phyloP scores from a whole-genome alignment of 192 early-diverging fungal genomes.

The Coemansia aciculifera region DNA sequence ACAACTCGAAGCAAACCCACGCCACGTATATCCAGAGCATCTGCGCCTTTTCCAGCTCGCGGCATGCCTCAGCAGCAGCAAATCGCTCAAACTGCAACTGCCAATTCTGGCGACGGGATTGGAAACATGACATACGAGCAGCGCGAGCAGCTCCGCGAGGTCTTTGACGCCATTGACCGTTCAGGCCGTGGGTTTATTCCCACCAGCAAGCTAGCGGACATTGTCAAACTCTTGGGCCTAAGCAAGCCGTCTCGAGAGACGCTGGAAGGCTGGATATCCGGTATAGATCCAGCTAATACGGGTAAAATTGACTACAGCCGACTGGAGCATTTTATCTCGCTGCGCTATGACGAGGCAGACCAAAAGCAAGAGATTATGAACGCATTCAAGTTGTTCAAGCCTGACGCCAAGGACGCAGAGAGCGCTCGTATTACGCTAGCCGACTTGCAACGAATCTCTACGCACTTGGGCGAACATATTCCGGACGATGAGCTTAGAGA shows the following conservation, averaged over 20 bases:
- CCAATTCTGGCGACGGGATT: constrained; percentile 18
- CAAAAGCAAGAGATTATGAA: constrained; percentile 69
- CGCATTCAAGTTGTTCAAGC: constrained; percentile 81
- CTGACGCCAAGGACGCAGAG: constrained; percentile 61
- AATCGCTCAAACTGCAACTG: neutral
- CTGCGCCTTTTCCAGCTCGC: constrained; percentile 1
- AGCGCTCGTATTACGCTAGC: constrained; percentile 65
- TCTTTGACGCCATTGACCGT: constrained; percentile 44
- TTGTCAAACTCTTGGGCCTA: constrained; percentile 26
- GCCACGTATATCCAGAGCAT: neutral
- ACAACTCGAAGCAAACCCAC: constrained; percentile 7
- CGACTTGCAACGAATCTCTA: constrained; percentile 67
- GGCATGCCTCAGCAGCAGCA: constrained; percentile 5
- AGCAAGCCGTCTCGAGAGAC: neutral
- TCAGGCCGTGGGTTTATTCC: constrained; percentile 31
- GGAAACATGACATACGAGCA: constrained; percentile 41
- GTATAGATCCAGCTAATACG: constrained; percentile 34
- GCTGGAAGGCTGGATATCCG: constrained; percentile 20
- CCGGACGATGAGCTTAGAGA: constrained; percentile 65
- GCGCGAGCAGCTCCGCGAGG: constrained; percentile 41
- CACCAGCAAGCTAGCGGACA: constrained; percentile 14
- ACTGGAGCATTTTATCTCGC: constrained; percentile 35
- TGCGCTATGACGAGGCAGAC: constrained; percentile 49
- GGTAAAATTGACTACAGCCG: constrained; percentile 32
- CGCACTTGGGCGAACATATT: constrained; percentile 65